Conservation (phyloP, 1,284 basidiomycete species). For the Irpex rosettiformis region DNA sequence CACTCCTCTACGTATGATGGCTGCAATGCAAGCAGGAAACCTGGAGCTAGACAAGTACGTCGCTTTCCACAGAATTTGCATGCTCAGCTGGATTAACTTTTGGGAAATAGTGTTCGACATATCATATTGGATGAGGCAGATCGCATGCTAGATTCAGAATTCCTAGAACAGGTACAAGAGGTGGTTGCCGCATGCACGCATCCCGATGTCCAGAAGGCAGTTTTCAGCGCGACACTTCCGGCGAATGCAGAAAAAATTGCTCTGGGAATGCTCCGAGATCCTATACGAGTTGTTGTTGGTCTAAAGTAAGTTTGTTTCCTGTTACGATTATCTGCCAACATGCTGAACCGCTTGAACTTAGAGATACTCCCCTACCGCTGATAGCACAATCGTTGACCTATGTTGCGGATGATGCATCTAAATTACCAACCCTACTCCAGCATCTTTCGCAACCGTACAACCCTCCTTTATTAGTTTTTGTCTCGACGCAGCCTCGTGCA, state of each 20-base stretch:
- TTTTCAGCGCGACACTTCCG: conserved; percentile 94
- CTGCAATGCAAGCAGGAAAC: conserved; percentile 64
- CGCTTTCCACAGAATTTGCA: background rate
- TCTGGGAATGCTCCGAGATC: conserved; percentile 78
- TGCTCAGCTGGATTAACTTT: conserved; percentile 12
- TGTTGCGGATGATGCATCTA: conserved; percentile 90
- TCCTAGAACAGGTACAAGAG: conserved; percentile 86
- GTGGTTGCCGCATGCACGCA: conserved; percentile 83
- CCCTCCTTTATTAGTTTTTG: conserved; percentile 91
- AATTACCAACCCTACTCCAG: conserved; percentile 80
- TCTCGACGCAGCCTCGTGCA: conserved; percentile 90
- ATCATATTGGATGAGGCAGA: conserved; percentile 91
- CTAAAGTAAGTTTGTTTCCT: conserved; percentile 59
- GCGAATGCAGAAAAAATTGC: conserved; percentile 86
- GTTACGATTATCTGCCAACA: conserved; percentile 6
- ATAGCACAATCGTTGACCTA: conserved; percentile 89
- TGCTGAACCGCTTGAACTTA: conserved; percentile 29
- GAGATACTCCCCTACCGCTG: conserved; percentile 83
- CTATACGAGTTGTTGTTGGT: conserved; percentile 90
- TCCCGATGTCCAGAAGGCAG: conserved; percentile 75
- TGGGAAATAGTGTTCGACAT: conserved; percentile 63
- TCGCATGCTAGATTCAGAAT: conserved; percentile 86
- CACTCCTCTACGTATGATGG: conserved; percentile 76
- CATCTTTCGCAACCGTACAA: conserved; percentile 84
- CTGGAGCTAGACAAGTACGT: conserved; percentile 74